Evolutionary conservation across 176 grass and related monocot species (phyloP).

Genomic region (Oryza brachyantha): DNA sequence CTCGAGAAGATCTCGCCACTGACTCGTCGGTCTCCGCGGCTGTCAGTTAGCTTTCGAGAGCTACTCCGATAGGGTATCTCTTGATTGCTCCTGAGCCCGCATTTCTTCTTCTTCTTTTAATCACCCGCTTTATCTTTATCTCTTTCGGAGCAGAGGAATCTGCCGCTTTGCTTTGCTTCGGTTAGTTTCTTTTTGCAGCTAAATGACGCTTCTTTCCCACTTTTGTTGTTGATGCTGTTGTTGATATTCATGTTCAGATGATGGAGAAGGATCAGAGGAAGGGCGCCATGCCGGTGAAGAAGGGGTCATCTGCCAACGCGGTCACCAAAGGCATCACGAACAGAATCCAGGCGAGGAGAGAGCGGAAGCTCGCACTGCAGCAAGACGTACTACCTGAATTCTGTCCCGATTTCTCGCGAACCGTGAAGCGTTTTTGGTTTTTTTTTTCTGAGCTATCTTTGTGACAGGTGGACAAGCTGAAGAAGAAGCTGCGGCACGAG

Average conservation of each 20-base stretch:
- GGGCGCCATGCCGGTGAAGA: conserved; percentile 41
- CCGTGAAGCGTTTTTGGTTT: no score
- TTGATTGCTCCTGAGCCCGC: conserved; percentile 28
- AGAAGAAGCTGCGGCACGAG: conserved; percentile 92
- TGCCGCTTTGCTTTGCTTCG: conserved; percentile 42
- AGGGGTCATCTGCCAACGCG: background rate
- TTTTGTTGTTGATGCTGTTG: conserved; percentile 28
- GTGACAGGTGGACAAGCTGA: conserved; percentile 95
- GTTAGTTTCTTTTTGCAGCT: conserved; percentile 40
- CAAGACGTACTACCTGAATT: conserved; percentile 71
- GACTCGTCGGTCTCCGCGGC: conserved; percentile 41
- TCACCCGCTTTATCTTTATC: conserved; percentile 32
- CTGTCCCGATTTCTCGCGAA: background rate
- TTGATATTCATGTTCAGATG: conserved; percentile 48
- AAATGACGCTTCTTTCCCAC: conserved; percentile 21
- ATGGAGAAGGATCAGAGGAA: conserved; percentile 72
- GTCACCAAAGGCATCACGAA: conserved; percentile 23
- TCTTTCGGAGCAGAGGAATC: conserved; percentile 34
- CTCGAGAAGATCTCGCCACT: conserved; percentile 44
- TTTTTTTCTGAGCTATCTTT: no score
- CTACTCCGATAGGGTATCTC: conserved; percentile 46
- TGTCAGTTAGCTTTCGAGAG: conserved; percentile 35
- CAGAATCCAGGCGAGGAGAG: conserved; percentile 67
- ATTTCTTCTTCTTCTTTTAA: conserved; percentile 31
- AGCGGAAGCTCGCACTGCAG: conserved; percentile 84